Evolutionary conservation across 768 basidiomycete species (phyloP), one percentile per base, ranked within the genome.

Genomic region (Lactarius sp.): DNA sequence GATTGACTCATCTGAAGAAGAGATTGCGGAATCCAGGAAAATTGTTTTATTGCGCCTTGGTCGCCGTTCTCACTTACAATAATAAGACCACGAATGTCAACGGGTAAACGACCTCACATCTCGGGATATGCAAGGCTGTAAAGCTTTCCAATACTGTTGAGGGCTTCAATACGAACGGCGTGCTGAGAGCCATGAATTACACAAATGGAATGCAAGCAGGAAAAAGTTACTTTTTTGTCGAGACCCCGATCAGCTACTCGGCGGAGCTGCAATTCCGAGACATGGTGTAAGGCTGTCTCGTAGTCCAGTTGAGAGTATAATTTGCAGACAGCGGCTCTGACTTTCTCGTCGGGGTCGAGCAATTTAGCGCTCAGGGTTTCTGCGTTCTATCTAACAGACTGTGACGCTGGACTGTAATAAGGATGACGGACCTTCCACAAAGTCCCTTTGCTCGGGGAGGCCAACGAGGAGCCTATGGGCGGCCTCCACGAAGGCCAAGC

Each of bases 1-100:
- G 80, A 72, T n/a, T 77, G 74, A 9, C 80, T 77, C 64, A 82
- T 80, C 47, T 80, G 79, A 9, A 95, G 76, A 36, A 98, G 77
- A 46, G 80, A 77, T 33, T 87, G 80, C 0, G 97, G 94, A 65
- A 99, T 98, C 97, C 97, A 99, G 0, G 84, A 85, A 70, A 98
- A 98, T 52, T 95, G 90, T 16, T 77, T 70, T 36, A 87, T 80
- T 2, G 93, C 93, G 1, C 82, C 77, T 2, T 80, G 75, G 59
- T 94, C 91, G 46, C 85, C 84, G 63, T 85, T 86, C 72, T 96
- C 94, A 66, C 96, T 98, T 4, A 33, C 20, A 36, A 56, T 22
- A 49, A 52, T 44, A 42, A 64, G 58, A 50, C 18, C 41, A 50
- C 47, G 9, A 50, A 22, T 27, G 33, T 20, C 16, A 56, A 47